Base-by-base conservation (phyloP, 2,329 filamentous ascomycete species). In the Ilyonectria robusta region DNA sequence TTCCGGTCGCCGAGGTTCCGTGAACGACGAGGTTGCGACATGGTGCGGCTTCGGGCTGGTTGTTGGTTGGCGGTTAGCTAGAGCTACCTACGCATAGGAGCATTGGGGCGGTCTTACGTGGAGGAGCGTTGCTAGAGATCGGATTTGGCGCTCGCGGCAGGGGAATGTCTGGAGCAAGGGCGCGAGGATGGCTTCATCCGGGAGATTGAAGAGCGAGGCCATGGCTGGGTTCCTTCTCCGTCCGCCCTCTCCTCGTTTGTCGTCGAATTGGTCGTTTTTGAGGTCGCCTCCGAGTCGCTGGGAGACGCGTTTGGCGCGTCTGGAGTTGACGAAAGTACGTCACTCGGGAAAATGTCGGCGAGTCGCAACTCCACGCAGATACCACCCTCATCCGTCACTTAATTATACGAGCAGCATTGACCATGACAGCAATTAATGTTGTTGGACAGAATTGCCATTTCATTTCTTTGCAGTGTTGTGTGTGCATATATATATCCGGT, bases 1-100 rank as follows among this genome's bases (percentile, higher is more conserved):
- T 98, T 46, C 94, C 95, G 0, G 95, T 97, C 2, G 94, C 92
- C 75, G 95, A 91, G 33, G 94, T 89, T 57, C 96, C 96, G 79
- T 98, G 91, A 55, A 97, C 81, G 23, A 98, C 90, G 11, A 98
- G 80, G 67, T 93, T 93, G 11, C 89, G 85, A 63, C 92, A 93
- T 63, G 89, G 91, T 33, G 93, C 91, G n/a, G 91, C 85, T 53
- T 83, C 80, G 23, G 90, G 88, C 89, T 93, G 76, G 13, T n/a
- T 4, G 17, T n/a, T 21, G 19, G 29, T 23, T 66, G 42, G 10
- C 10, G 40, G 59, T 62, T 60, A 60, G 62, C 23, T 40, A 26
- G 35, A 59, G 40, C 29, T 19, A 8, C 15, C 29, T 19, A 8
- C 15, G 6, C 17, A 17, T 42, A 35, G 44, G 29, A 53, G n/a